These are phyloP conservation scores for Penicillium sp. DNA, from an alignment of 2,329 filamentous ascomycete species.

Conservation along the genomic window DNA sequence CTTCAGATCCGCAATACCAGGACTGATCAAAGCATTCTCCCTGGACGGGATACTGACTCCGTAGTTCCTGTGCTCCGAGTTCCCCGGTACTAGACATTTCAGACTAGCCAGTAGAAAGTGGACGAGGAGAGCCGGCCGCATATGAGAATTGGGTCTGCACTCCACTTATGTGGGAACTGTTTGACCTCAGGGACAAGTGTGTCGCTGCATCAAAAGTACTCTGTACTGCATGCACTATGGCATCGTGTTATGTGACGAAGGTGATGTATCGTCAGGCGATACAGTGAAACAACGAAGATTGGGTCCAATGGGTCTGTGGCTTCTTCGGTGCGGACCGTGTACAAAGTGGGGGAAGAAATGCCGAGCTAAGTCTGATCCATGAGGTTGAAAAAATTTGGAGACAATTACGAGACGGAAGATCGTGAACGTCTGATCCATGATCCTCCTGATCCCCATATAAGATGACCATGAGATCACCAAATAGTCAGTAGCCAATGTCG, in stretches of 20 bases:
- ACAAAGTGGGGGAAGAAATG: background rate
- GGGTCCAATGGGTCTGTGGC: background rate
- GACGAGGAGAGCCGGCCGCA: background rate
- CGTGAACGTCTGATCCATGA: background rate
- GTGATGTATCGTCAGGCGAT: background rate
- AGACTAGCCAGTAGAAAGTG: background rate
- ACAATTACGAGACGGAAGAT: background rate
- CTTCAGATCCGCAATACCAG: background rate
- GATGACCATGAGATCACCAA: background rate
- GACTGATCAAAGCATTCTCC: background rate
- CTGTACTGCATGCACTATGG: background rate
- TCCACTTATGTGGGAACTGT: background rate
- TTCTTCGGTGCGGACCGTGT: slow-evolving; percentile 4
- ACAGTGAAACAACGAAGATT: background rate
- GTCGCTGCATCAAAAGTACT: background rate
- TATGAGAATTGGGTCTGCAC: background rate
- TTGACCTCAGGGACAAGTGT: background rate
- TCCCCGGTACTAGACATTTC: slow-evolving; percentile 1
- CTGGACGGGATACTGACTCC: background rate
- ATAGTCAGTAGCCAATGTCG: background rate
- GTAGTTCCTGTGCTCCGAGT: slow-evolving; percentile 3
- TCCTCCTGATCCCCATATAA: background rate
- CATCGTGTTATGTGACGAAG: background rate
- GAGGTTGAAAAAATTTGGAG: background rate
- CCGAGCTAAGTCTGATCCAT: background rate